Evolutionary conservation across 257 asterid species (phyloP), one percentile per base, ranked within the genome.

Genomic region (Lantana camara): DNA sequence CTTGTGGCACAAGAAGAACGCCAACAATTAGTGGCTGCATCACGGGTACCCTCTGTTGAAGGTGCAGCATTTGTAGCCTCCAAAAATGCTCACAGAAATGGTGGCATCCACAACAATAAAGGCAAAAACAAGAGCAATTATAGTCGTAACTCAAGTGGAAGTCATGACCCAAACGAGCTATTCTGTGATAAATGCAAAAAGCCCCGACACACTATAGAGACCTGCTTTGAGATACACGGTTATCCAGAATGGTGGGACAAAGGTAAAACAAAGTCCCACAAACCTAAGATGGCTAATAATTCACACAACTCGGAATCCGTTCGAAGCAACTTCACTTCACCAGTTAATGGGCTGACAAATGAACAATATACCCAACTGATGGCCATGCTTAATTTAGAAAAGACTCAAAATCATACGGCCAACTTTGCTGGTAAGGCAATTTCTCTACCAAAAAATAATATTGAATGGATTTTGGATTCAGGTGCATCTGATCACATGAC

Each of bases 121-220:
- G n/a, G n/a, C n/a, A n/a, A n/a, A n/a, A n/a, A n/a, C n/a, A n/a
- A n/a, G n/a, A n/a, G n/a, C n/a, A n/a, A n/a, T n/a, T n/a, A n/a
- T n/a, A n/a, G n/a, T n/a, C n/a, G n/a, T 11, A 11, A 24, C 10
- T 8, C 24, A 9, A 13, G 0, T 23, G n/a, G 46, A 12, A 53
- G 4, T 6, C 24, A 15, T 27, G 64, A 66, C 30, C 5, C 42
- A 4, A 27, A 54, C 7, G 55, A 66, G 3, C 44, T 53, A 4
- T 53, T 23, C 55, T 66, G 71, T 53, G 64, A 55, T 10, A 30
- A 55, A 21, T 41, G 69, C 52, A 42, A 66, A 54, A 9, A 7
- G 15, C 0, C 46, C 1, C 17, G 23, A 29, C 64, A 66, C 47
- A 54, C 55, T 5, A 40, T 9, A 40, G 38, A 53, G 1, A 50